Base-by-base conservation (phyloP, 2,329 filamentous ascomycete species). In the Amylocarpus encephaloides region DNA sequence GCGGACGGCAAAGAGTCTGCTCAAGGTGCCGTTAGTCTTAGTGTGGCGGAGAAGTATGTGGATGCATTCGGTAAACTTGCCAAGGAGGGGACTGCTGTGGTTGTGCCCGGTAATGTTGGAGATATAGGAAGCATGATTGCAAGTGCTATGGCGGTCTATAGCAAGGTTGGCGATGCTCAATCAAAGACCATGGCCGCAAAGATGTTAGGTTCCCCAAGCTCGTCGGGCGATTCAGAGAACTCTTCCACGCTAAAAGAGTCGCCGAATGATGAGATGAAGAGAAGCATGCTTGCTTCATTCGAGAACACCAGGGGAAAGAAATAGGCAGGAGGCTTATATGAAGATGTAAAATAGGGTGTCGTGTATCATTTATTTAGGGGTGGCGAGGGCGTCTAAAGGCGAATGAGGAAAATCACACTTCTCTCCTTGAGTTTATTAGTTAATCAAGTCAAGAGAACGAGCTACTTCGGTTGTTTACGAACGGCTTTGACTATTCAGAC, bases 121-220 rank as follows among this genome's bases (percentile, higher is more conserved):
- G 93, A 98, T 66, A 91, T 98, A 61, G 86, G 89, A 48, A 83
- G 88, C 60, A 95, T 98, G 91, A 97, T 98, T 68, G 91, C 93
- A 35, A 94, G 88, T 15, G 93, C 91, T 1, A 83, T 98, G 76
- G 86, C 90, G 48, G 91, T 98, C 15, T 98, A 95, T 68, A 89
- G 92, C 52, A 96, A 95, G 68, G 88, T 98, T 40, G 89, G 82
- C 60, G 81, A 92, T 63, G 80, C 84, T 1, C 89, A 95, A 70
- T 80, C 82, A 22, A 85, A 80, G 66, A 74, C 76, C 10, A 76
- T 87, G 68, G 80, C 82, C 5, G 76, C 76, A 57, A 74, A 75
- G 61, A 51, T 71, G 2, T 64, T 77, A 16, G 68, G 72, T 43
- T 60, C 69, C 12, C 63, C 68, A 16, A 68, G 71, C 68, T 43